Percentiles rank a stretch among this genome's conserved stretches.
Conservation (phyloP, 805 yeast genomes). For the Candida insectorum region DNA sequence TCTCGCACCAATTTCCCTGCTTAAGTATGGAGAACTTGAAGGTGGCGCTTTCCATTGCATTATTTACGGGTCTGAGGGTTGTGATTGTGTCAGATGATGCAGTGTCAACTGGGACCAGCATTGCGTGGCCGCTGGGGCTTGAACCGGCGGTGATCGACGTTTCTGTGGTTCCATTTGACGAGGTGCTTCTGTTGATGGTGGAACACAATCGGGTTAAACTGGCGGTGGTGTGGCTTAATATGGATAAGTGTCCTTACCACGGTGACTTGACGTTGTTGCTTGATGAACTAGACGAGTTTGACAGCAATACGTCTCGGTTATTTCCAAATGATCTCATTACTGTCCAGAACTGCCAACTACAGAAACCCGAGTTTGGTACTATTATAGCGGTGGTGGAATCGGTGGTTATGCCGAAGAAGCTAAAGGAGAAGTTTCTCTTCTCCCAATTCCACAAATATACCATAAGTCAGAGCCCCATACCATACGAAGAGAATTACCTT, state of each 20-base stretch:
- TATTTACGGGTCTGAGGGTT: not conserved
- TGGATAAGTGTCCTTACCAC: not conserved
- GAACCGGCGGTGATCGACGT: no score
- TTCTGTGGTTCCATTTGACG: no score
- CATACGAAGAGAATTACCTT: no score
- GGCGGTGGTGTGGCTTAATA: not conserved
- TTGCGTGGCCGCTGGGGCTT: no score
- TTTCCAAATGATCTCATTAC: no score
- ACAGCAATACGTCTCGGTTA: no score
- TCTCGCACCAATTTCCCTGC: no score
- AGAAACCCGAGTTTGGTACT: slow-evolving; percentile 15
- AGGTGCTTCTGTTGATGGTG: no score
- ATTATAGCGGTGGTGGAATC: slow-evolving; percentile 15
- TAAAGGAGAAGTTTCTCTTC: slow-evolving; percentile 26
- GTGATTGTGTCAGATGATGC: no score
- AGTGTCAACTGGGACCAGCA: no score
- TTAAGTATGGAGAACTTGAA: slow-evolving; percentile 5
- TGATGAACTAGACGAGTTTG: slow-evolving; percentile 19
- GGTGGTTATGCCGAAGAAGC: slow-evolving; percentile 14
- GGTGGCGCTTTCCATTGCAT: slow-evolving; percentile 6
- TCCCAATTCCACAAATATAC: slow-evolving; percentile 12
- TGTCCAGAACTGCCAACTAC: no score
- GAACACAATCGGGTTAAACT: no score
- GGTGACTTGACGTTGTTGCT: slow-evolving; percentile 17
- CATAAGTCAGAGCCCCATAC: not conserved